Evolutionary conservation across 805 yeast genomes (phyloP).

Genomic region (Metschnikowia reukaufii): DNA sequence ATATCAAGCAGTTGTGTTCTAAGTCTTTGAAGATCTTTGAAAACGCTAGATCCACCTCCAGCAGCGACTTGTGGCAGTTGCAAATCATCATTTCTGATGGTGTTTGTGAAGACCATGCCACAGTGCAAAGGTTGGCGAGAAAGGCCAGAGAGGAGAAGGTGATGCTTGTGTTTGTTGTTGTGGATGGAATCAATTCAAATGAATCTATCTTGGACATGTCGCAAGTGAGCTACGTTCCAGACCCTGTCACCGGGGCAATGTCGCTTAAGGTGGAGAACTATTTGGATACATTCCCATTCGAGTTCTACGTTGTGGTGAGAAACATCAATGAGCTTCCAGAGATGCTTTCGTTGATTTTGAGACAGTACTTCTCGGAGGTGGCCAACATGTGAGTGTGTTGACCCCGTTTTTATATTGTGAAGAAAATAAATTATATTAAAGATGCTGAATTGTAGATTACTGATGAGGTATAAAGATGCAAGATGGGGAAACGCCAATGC

Average conservation of each 20-base stretch:
- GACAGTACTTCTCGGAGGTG: slow-evolving; percentile 85
- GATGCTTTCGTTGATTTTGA: slow-evolving; percentile 81
- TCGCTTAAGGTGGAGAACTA: slow-evolving; percentile 77
- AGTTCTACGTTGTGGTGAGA: slow-evolving; percentile 90
- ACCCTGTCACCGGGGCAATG: slow-evolving; percentile 61
- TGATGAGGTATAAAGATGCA: too few species aligned
- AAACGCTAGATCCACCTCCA: slow-evolving; percentile 48
- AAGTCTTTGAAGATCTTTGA: slow-evolving; percentile 74
- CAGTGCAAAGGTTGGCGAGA: slow-evolving; percentile 79
- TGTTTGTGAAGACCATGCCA: slow-evolving; percentile 91
- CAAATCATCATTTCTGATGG: slow-evolving; percentile 95
- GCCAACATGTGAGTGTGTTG: slow-evolving; percentile 22
- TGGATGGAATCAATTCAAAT: slow-evolving; percentile 82
- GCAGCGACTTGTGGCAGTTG: slow-evolving; percentile 82
- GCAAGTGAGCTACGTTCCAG: slow-evolving; percentile 82
- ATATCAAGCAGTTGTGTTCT: slow-evolving; percentile 70
- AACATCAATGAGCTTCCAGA: slow-evolving; percentile 88
- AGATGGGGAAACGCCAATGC: too few species aligned
- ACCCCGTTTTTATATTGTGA: neutral
- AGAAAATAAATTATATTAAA: too few species aligned
- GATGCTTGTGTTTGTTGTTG: slow-evolving; percentile 91
- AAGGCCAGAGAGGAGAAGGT: slow-evolving; percentile 88
- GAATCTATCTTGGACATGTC: slow-evolving; percentile 93
- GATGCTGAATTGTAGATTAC: too few species aligned
- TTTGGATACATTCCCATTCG: slow-evolving; percentile 93